phyloP scores from a whole-genome alignment of 2,329 filamentous ascomycete species.

The Talaromyces funiculosus region DNA sequence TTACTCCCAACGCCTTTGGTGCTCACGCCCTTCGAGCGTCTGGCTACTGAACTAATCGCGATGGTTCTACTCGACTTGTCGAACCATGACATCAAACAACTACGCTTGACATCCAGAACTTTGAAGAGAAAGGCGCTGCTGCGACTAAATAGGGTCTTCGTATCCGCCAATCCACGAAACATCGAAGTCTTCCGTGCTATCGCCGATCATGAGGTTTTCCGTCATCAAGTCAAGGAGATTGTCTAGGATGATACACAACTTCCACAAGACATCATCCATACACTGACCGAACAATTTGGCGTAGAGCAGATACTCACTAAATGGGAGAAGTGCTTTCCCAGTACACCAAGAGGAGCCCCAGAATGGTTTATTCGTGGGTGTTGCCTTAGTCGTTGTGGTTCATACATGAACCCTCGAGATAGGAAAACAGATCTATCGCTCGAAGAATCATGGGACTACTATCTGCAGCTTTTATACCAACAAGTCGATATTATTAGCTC shows the following conservation, averaged over 20 bases:
- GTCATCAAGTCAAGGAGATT: constrained; percentile 31
- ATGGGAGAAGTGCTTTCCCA: too few species aligned
- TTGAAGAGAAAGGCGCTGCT: constrained; percentile 18
- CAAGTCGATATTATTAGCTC: constrained; percentile 28
- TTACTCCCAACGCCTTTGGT: too few species aligned
- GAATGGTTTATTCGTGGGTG: background rate
- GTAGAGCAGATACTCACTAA: background rate
- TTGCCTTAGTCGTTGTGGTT: background rate
- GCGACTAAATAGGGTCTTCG: constrained; percentile 33
- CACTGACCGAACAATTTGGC: background rate
- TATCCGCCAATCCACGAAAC: constrained; percentile 38
- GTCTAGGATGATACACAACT: constrained; percentile 25
- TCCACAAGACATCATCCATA: too few species aligned
- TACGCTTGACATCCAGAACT: constrained; percentile 22
- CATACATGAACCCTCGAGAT: background rate
- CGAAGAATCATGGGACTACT: constrained; percentile 22
- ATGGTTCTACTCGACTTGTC: constrained; percentile 12
- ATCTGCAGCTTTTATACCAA: constrained; percentile 28
- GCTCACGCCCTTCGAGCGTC: too few species aligned
- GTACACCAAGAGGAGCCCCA: too few species aligned
- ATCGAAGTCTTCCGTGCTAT: constrained; percentile 34
- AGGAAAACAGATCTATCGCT: background rate
- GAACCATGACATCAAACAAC: constrained; percentile 23
- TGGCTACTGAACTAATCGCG: background rate
- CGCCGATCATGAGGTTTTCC: constrained; percentile 32